A percentile compares a stretch with the other conserved stretches of the same genome.
Evolutionary conservation across 2,329 filamentous ascomycete genomes (phyloP).

Genomic region (Escovopsis sp.): DNA sequence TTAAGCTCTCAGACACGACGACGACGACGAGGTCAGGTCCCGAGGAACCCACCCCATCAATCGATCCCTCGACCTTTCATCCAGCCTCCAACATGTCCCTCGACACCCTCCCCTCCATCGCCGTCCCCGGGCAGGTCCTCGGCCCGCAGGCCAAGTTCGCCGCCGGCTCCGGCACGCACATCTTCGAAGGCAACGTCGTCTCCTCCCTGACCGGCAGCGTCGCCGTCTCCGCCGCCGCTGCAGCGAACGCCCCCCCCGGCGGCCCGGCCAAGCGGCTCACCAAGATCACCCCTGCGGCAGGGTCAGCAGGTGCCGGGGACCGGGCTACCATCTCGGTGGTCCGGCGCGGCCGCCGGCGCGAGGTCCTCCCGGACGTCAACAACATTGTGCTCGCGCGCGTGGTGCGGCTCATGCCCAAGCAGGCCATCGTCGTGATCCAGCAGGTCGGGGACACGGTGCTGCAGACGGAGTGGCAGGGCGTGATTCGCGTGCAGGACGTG

Average conservation of each 20-base stretch:
- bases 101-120: conserved; percentile 34
- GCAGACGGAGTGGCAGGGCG: conserved; percentile 68
- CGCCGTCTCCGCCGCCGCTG: conserved; percentile 31
- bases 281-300: conserved; percentile 33
- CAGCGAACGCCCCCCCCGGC: conserved; percentile 27
- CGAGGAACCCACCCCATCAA: too few species aligned
- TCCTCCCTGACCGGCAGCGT: conserved; percentile 71
- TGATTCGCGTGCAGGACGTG: conserved; percentile 82
- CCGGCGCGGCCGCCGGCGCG: conserved; percentile 36
- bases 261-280: conserved; percentile 43
- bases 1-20: too few species aligned
- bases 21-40: too few species aligned
- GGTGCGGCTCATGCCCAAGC: conserved; percentile 68
- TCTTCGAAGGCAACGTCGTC: conserved; percentile 59
- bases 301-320: too few species aligned
- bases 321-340: conserved; percentile 42
- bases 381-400: conserved; percentile 73
- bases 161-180: conserved; percentile 71
- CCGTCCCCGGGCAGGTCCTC: conserved; percentile 69
- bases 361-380: conserved; percentile 68
- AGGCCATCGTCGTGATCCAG: conserved; percentile 75
- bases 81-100: conserved; percentile 14
- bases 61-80: not conserved
- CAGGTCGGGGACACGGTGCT: conserved; percentile 60
- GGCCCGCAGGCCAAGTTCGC: conserved; percentile 50